phyloP scores from a whole-genome alignment of 1,284 basidiomycete species.

The Puccinia hordei region DNA sequence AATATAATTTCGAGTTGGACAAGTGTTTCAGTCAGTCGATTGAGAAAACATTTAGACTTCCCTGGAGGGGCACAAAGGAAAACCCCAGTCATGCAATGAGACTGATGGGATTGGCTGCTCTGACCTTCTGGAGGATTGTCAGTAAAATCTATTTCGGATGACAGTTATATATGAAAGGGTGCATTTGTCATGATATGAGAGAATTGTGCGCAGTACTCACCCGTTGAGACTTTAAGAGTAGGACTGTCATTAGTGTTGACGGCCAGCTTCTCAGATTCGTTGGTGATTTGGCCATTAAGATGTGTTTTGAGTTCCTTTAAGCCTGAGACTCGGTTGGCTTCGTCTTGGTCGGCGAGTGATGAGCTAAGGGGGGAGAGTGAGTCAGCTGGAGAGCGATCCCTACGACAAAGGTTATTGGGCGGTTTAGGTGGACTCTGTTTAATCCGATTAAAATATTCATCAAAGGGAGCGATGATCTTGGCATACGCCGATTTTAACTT shows the following conservation, averaged over 20 bases:
- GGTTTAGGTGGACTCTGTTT: conserved; percentile 53
- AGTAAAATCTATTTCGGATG: conserved; percentile 7
- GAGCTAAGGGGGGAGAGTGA: conserved; percentile 47
- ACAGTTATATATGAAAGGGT: not conserved
- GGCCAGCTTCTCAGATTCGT: not conserved
- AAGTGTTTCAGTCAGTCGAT: not conserved
- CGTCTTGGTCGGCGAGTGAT: conserved; percentile 28
- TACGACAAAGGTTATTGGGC: not conserved
- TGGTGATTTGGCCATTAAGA: not conserved
- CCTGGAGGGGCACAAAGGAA: not conserved
- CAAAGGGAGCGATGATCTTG: conserved; percentile 89
- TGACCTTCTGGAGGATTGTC: conserved; percentile 25
- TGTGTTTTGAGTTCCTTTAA: conserved; percentile 12
- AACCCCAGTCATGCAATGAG: not conserved
- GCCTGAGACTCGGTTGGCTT: conserved; percentile 18
- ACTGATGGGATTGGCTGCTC: not conserved
- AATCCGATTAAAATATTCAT: conserved; percentile 73
- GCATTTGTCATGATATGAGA: not conserved
- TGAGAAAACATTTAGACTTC: not conserved
- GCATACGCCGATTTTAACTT: conserved; percentile 87
- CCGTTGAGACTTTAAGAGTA: not conserved
- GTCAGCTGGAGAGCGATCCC: conserved; percentile 26
- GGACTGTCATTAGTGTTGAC: not conserved
- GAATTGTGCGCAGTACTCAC: not conserved
- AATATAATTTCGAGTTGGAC: not conserved